Conservation (phyloP, 169 alveolate species). For the Plasmodium billcollinsi region DNA sequence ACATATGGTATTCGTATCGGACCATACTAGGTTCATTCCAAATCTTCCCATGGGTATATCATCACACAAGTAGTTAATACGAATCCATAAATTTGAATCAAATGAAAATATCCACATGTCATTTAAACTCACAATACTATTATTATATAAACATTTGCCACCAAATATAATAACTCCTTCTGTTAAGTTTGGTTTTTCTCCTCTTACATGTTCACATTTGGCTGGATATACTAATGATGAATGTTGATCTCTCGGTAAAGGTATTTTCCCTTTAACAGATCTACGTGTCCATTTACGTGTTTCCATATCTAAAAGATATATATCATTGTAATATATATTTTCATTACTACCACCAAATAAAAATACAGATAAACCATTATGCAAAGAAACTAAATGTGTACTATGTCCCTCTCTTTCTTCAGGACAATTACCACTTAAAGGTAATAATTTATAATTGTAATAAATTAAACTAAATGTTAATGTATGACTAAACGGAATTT, state of each 20-base stretch:
- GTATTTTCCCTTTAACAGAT: slow-evolving; percentile 82
- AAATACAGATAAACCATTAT: slow-evolving; percentile 84
- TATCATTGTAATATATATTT: slow-evolving; percentile 87
- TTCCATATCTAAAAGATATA: slow-evolving; percentile 88
- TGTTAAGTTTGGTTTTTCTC: slow-evolving; percentile 74
- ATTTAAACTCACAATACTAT: slow-evolving; percentile 85
- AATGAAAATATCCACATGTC: slow-evolving; percentile 92
- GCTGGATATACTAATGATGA: slow-evolving; percentile 90
- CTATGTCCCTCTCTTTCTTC: slow-evolving; percentile 90
- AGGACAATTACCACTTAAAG: slow-evolving; percentile 88
- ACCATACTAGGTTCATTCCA: slow-evolving; percentile 91
- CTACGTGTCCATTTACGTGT: slow-evolving; percentile 83
- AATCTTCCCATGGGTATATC: slow-evolving; percentile 90
- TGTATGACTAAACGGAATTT: slow-evolving; percentile 85
- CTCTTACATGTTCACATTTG: slow-evolving; percentile 86
- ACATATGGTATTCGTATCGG: slow-evolving; percentile 88
- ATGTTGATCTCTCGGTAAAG: slow-evolving; percentile 91
- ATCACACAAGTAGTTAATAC: slow-evolving; percentile 86
- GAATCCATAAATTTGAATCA: slow-evolving; percentile 88
- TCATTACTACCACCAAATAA: slow-evolving; percentile 91
- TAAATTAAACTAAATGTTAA: slow-evolving; percentile 87
- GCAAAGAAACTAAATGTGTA: slow-evolving; percentile 85
- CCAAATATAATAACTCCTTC: slow-evolving; percentile 77
- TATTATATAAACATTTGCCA: slow-evolving; percentile 79
- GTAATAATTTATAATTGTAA: slow-evolving; percentile 86